Evolutionary conservation across 495 filamentous ascomycete species (phyloP).

Genomic region (Hyaloscypha variabilis): DNA sequence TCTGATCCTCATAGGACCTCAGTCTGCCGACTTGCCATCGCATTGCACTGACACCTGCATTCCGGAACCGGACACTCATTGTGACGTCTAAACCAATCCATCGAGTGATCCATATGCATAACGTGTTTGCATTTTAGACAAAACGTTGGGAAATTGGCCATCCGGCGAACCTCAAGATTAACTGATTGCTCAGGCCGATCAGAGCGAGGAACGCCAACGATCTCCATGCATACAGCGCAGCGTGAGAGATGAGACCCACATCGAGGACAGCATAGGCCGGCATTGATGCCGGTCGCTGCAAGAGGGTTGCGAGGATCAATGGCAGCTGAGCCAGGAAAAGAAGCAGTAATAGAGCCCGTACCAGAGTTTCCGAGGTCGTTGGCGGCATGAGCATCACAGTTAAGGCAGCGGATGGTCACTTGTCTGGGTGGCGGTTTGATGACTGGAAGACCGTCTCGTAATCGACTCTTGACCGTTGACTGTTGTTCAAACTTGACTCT

Average conservation of each 20-base stretch:
- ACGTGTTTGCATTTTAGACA: constrained; percentile 90
- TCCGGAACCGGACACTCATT: constrained; percentile 86
- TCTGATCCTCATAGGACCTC: not conserved
- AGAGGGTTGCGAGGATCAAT: constrained; percentile 25
- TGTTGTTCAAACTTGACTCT: constrained; percentile 67
- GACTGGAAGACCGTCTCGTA: constrained; percentile 62
- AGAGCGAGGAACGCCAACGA: constrained; percentile 80
- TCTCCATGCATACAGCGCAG: constrained; percentile 84
- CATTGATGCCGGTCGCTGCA: constrained; percentile 35
- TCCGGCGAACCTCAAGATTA: constrained; percentile 49
- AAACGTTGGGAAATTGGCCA: constrained; percentile 67
- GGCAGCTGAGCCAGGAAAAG: constrained; percentile 8
- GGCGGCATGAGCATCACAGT: constrained; percentile 66
- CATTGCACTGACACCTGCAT: constrained; percentile 81
- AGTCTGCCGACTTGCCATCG: constrained; percentile 2
- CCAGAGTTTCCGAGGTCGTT: constrained; percentile 34
- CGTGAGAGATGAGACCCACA: constrained; percentile 88
- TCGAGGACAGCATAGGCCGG: constrained; percentile 72
- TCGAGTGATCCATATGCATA: constrained; percentile 84
- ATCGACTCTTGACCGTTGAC: constrained; percentile 56
- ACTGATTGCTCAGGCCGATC: constrained; percentile 56
- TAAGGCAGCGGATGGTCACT: constrained; percentile 79
- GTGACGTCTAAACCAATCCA: constrained; percentile 83
- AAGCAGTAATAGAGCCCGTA: constrained; percentile 3
- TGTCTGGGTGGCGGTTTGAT: constrained; percentile 71